These are phyloP conservation scores for Neopestalotiopsis rosae DNA, from an alignment of 2,329 filamentous ascomycete species.

Conservation along the genomic window DNA sequence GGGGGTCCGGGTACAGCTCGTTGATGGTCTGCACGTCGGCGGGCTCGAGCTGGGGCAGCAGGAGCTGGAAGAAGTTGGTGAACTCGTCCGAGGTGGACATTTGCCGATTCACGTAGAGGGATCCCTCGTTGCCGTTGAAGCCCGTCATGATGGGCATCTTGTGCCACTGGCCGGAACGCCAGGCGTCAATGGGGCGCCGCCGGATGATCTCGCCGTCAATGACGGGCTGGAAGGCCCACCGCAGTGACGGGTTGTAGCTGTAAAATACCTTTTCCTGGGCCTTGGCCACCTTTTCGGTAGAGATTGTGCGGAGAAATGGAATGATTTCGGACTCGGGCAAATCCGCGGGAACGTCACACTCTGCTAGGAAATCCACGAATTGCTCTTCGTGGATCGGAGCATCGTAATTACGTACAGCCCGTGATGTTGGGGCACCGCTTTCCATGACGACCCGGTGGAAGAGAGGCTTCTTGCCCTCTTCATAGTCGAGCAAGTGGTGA, in stretches of 20 bases:
- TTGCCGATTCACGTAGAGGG: constrained; percentile 45
- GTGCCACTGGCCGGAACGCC: constrained; percentile 33
- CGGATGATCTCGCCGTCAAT: constrained; percentile 42
- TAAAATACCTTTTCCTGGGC: constrained; percentile 42
- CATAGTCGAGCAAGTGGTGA: constrained; percentile 54
- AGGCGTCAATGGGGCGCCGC: constrained; percentile 31
- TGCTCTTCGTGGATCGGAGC: constrained; percentile 57
- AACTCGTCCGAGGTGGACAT: constrained; percentile 41
- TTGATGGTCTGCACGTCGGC: constrained; percentile 41
- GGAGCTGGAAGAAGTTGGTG: constrained; percentile 41
- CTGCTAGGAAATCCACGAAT: constrained; percentile 51
- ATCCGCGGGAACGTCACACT: constrained; percentile 48
- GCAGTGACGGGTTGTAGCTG: constrained; percentile 40
- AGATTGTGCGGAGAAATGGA: constrained; percentile 45
- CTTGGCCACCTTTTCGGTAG: constrained; percentile 32
- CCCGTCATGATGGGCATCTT: constrained; percentile 46
- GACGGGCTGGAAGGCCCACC: constrained; percentile 61
- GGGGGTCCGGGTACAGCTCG: constrained; percentile 46
- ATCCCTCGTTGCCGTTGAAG: constrained; percentile 49
- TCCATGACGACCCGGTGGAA: constrained; percentile 45
- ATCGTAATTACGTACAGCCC: constrained; percentile 44
- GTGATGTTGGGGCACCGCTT: constrained; percentile 44
- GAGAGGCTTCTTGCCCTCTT: constrained; percentile 40
- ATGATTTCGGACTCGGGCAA: constrained; percentile 52
- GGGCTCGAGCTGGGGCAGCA: constrained; percentile 43